These are phyloP conservation scores for Candida argentea DNA, from an alignment of 805 yeast genomes.

Conservation along the genomic window DNA sequence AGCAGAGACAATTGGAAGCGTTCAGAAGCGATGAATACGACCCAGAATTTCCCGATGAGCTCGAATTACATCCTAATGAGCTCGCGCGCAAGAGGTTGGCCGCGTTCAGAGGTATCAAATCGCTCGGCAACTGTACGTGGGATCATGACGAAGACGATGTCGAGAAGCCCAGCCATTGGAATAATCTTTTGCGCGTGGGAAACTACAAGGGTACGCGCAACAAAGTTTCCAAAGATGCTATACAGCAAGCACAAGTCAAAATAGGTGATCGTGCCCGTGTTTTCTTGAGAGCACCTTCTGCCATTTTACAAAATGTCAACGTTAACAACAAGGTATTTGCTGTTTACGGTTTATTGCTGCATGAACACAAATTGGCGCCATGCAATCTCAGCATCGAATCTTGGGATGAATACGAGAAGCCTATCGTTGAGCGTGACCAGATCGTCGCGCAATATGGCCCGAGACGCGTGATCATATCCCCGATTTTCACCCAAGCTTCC, in stretches of 20 bases:
- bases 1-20: slow-evolving; percentile 60
- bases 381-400: slow-evolving; percentile 74
- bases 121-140: slow-evolving; percentile 75
- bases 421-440: slow-evolving; percentile 74
- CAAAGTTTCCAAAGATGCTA: slow-evolving; percentile 52
- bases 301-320: slow-evolving; percentile 32
- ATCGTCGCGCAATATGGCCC: slow-evolving; percentile 89
- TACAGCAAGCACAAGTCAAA: slow-evolving; percentile 28
- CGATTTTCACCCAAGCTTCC: slow-evolving; percentile 72
- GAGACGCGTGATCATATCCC: slow-evolving; percentile 74
- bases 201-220: slow-evolving; percentile 72
- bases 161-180: slow-evolving; percentile 71
- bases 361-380: slow-evolving; percentile 80
- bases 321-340: slow-evolving; percentile 43
- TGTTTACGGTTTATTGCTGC: slow-evolving; percentile 65
- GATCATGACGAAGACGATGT: slow-evolving; percentile 75
- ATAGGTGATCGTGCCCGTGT: slow-evolving; percentile 58
- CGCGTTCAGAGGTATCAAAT: slow-evolving; percentile 82
- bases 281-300: slow-evolving; percentile 46
- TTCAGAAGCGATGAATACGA: slow-evolving; percentile 75
- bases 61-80: slow-evolving; percentile 70
- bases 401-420: slow-evolving; percentile 84
- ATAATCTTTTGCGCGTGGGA: slow-evolving; percentile 58
- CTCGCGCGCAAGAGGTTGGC: slow-evolving; percentile 65
- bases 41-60: slow-evolving; percentile 90